These are phyloP conservation scores for Suillus ampliporus DNA, from an alignment of 768 basidiomycete genomes.

Conservation along the genomic window DNA sequence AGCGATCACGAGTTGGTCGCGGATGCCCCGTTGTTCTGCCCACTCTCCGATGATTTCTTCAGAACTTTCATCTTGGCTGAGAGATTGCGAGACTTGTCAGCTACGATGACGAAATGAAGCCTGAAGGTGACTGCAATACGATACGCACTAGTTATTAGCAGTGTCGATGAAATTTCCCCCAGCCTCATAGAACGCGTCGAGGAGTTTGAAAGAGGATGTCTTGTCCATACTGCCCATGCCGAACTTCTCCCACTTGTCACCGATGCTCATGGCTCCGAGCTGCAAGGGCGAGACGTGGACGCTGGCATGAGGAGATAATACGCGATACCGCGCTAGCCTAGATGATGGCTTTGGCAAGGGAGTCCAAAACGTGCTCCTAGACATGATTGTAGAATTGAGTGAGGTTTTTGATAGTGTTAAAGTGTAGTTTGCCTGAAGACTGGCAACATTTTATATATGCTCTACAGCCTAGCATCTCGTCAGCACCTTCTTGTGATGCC, in stretches of 20 bases:
- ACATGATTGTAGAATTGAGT: neutral
- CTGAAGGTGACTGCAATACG: neutral
- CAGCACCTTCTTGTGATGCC: neutral
- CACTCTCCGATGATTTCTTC: slow-evolving; percentile 56
- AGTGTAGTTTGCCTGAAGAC: neutral
- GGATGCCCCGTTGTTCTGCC: slow-evolving; percentile 45
- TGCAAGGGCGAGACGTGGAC: slow-evolving; percentile 57
- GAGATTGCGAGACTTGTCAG: neutral
- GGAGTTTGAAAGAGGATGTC: slow-evolving; percentile 47
- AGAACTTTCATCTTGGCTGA: slow-evolving; percentile 44
- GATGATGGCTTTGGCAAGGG: slow-evolving; percentile 36
- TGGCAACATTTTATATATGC: slow-evolving; percentile 1
- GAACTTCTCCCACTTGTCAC: slow-evolving; percentile 45
- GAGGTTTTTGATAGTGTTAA: neutral
- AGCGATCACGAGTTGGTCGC: slow-evolving; percentile 52
- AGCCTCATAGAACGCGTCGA: slow-evolving; percentile 50
- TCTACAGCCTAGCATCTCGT: neutral
- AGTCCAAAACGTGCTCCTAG: neutral
- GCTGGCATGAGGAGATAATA: slow-evolving; percentile 45
- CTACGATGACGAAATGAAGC: neutral
- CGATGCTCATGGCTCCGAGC: slow-evolving; percentile 56
- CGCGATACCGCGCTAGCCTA: slow-evolving; percentile 44
- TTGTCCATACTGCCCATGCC: slow-evolving; percentile 50
- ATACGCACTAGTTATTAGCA: slow-evolving; percentile 48
- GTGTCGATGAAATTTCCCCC: slow-evolving; percentile 60